Evolutionary conservation across 83 land plant species (phyloP).

Genomic region (Picea engelmannii): DNA sequence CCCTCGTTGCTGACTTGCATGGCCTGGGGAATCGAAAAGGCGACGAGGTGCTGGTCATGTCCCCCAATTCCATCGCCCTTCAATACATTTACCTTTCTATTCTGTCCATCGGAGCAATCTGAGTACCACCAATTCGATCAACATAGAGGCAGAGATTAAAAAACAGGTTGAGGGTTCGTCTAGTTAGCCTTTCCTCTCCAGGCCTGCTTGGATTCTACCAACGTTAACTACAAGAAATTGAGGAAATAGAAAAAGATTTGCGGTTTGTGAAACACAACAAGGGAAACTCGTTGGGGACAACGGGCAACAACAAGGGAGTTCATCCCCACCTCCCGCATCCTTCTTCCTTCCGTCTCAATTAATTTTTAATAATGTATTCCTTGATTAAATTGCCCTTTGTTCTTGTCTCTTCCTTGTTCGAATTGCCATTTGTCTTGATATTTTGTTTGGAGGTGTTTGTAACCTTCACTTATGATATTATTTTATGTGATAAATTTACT

Average conservation of each 20-base stretch:
- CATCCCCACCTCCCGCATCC: constrained; percentile 17
- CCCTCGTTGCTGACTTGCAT: constrained; percentile 54
- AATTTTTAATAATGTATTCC: too few species aligned
- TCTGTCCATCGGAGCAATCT: constrained; percentile 55
- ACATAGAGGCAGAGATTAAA: constrained; percentile 46
- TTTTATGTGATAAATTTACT: too few species aligned
- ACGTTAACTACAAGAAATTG: too few species aligned
- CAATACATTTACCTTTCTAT: constrained; percentile 48
- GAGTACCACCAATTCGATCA: constrained; percentile 60
- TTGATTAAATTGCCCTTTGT: too few species aligned
- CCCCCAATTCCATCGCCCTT: constrained; percentile 50
- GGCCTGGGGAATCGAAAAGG: constrained; percentile 46
- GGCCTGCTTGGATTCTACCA: too few species aligned
- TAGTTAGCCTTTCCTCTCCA: background rate
- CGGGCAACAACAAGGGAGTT: constrained; percentile 64
- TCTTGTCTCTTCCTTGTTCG: too few species aligned
- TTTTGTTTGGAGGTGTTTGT: too few species aligned
- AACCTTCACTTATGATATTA: too few species aligned
- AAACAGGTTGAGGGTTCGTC: constrained; percentile 48
- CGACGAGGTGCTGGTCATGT: constrained; percentile 49
- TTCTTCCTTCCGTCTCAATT: too few species aligned
- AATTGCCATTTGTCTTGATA: too few species aligned
- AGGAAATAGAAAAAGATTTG: too few species aligned
- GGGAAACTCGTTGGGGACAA: constrained; percentile 66
- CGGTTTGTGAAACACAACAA: too few species aligned